Evolutionary conservation across 176 grass and related monocot species (phyloP).

Genomic region (Lolium multiflorum): DNA sequence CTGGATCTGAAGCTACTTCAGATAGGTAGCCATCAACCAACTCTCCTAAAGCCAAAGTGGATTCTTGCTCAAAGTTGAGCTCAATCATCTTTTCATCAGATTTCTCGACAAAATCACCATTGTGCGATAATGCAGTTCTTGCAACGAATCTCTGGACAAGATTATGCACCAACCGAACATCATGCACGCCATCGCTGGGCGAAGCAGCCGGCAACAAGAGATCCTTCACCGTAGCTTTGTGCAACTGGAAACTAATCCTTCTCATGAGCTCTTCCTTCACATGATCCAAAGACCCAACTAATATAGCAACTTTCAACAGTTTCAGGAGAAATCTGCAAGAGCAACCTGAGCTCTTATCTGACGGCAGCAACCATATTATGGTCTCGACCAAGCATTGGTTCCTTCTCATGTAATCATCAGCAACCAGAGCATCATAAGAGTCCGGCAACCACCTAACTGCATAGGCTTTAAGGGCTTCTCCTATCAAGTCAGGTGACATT

Average conservation of each 20-base stretch:
- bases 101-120: conserved; percentile 59
- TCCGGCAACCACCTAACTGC: conserved; percentile 95
- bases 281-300: conserved; percentile 68
- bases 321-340: conserved; percentile 97
- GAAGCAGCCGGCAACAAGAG: conserved; percentile 71
- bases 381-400: conserved; percentile 87
- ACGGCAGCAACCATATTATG: conserved; percentile 89
- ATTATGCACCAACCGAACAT: conserved; percentile 70
- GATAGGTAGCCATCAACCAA: conserved; percentile 83
- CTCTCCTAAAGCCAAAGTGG: conserved; percentile 76
- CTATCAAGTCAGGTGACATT: conserved; percentile 87
- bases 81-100: conserved; percentile 80
- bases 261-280: conserved; percentile 86
- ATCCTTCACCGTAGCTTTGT: conserved; percentile 90
- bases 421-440: conserved; percentile 75
- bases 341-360: conserved; percentile 90
- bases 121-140: conserved; percentile 48
- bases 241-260: conserved; percentile 76
- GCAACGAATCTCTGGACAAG: conserved; percentile 84
- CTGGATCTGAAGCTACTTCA: conserved; percentile 85
- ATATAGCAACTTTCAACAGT: conserved; percentile 84
- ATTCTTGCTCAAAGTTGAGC: conserved; percentile 66
- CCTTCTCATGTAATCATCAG: conserved; percentile 85
- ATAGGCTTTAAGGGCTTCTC: conserved; percentile 84
- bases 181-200: conserved; percentile 53